Conservation (phyloP, 192 early-diverging fungal species). For the Chytriomyces confervae region DNA sequence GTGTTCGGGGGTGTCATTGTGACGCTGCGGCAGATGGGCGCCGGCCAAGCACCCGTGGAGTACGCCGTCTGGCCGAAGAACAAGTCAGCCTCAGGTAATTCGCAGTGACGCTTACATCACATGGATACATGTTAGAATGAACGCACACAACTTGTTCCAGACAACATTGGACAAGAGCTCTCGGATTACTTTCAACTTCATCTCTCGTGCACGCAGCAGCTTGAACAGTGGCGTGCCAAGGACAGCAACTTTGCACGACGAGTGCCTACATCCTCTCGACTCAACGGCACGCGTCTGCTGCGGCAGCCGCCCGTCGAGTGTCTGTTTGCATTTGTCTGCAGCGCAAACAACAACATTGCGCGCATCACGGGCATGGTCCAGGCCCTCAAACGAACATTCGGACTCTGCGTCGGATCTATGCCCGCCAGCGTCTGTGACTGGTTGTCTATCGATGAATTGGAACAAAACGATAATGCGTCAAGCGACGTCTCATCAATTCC, state of each 20-base stretch:
- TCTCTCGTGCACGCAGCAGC: too few relatives aligned
- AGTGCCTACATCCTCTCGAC: neutral
- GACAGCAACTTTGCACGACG: neutral
- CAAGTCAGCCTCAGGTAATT: too few relatives aligned
- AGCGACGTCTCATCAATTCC: constrained; percentile 26
- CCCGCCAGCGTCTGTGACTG: constrained; percentile 8
- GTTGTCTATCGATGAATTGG: constrained; percentile 47
- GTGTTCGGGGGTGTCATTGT: constrained; percentile 65
- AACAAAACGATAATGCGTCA: neutral
- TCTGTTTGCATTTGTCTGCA: constrained; percentile 90
- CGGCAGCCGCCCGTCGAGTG: constrained; percentile 86
- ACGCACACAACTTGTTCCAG: too few relatives aligned
- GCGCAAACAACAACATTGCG: constrained; percentile 91
- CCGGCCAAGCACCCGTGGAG: constrained; percentile 22
- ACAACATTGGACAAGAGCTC: constrained; percentile 33
- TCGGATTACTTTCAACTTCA: constrained; percentile 81
- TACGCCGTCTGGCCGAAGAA: too few relatives aligned
- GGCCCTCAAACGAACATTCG: constrained; percentile 19
- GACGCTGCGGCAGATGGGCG: constrained; percentile 66
- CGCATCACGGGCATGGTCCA: constrained; percentile 85
- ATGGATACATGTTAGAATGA: too few relatives aligned
- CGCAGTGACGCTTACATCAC: too few relatives aligned
- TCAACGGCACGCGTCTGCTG: constrained; percentile 25
- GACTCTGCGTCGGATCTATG: constrained; percentile 1
- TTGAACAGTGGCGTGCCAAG: too few relatives aligned